Percentiles rank a stretch among this genome's conserved stretches.
Conservation (phyloP, 257 asterid genomes). For the Solanum medicagineum region DNA sequence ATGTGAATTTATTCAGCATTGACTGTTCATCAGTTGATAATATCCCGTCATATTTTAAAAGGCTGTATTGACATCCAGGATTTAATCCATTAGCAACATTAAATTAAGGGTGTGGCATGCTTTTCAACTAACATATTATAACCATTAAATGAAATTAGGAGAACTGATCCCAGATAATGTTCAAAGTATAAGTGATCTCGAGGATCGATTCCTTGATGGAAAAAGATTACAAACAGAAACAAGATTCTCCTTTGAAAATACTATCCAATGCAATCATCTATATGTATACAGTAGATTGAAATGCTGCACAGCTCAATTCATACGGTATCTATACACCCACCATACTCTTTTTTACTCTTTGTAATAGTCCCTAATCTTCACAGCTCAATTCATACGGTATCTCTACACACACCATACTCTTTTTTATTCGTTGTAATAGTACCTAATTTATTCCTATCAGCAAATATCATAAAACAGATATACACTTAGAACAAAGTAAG, state of each 20-base stretch:
- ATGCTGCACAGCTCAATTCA: neutral
- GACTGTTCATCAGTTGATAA: conserved; percentile 9
- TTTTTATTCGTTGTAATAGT: neutral
- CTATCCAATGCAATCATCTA: neutral
- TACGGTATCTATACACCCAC: neutral
- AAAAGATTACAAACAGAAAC: neutral
- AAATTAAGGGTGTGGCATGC: neutral
- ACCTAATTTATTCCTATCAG: neutral
- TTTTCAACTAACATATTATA: neutral
- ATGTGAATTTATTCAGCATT: conserved; percentile 17
- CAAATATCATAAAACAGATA: neutral
- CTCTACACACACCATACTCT: neutral
- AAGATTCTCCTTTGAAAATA: neutral
- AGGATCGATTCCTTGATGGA: neutral
- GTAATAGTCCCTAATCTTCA: neutral
- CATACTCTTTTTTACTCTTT: neutral
- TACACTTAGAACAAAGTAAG: neutral
- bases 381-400: neutral
- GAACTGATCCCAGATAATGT: neutral
- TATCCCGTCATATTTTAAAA: neutral
- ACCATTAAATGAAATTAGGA: neutral
- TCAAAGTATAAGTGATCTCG: neutral
- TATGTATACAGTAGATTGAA: neutral
- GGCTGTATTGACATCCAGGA: conserved; percentile 2
- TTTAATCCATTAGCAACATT: neutral